Base-by-base conservation (phyloP, 176 grass and related monocot species). In the Oryza nivara region DNA sequence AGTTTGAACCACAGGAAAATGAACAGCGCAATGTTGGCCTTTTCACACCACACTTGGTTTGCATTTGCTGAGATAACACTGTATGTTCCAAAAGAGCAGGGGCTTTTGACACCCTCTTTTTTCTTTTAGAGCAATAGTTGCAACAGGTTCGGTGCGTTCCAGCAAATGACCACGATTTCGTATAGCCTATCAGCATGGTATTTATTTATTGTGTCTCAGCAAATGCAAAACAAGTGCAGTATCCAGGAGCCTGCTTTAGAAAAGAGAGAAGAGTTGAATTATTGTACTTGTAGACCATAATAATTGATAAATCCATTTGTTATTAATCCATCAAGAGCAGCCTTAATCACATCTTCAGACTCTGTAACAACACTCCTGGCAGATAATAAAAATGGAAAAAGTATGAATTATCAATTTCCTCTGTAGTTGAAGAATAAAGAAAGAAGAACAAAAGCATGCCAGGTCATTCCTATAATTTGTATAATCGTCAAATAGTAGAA, bases 231-330 rank as follows among this genome's bases (percentile, higher is more conserved):
- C n/a, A 63, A 63, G 5, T 63, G 58, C 58, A 63, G 19, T 22
- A 23, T 11, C n/a, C 20, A 9, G 7, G n/a, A 23, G 19, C 58
- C 54, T 60, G 7, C 1, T 63, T 63, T 23, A 63, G 20, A 63
- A 63, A 61, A 23, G 58, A 63, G 3, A 72, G 13, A 23, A 30
- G 11, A 13, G 20, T 68, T 49, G 49, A 34, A 70, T 67, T 82
- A 9, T 15, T 68, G 16, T 86, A 95, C 96, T 80, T 98, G 96
- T 87, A 98, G 89, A 76, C 96, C 96, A 44, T 85, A 98, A 81
- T 98, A 98, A 77, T 98, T 98, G 78, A 98, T 92, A 86, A 95
- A 98, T 19, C 96, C 96, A 77, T 70, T 80, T 81, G 75, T 92
- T 87, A 76, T 76, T 70, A 98, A 82, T 65, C 91, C 83, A 85